Percentiles rank a stretch among this genome's conserved stretches.
phyloP scores from a whole-genome alignment of 352 stramenopile species.

The Peronospora tabacina region DNA sequence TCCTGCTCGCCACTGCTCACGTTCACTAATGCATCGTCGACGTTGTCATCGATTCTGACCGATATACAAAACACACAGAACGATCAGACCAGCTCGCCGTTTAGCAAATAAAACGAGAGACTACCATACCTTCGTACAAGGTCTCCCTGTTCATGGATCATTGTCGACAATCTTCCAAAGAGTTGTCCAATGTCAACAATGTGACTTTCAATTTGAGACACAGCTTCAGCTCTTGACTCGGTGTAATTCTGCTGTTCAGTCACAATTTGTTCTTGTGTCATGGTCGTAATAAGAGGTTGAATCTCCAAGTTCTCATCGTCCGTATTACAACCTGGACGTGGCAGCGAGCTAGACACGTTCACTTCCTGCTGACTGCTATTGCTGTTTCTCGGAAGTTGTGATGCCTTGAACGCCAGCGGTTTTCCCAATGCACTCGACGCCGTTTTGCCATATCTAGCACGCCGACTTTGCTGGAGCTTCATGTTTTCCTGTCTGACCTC shows the following conservation, averaged over 20 bases:
- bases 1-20: constrained; percentile 72
- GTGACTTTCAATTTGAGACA: constrained; percentile 82
- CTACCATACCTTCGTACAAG: constrained; percentile 70
- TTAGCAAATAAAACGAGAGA: neutral
- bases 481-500: constrained; percentile 84
- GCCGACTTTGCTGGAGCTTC: constrained; percentile 77
- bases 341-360: constrained; percentile 45
- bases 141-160: constrained; percentile 80
- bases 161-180: constrained; percentile 67
- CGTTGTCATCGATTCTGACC: constrained; percentile 76
- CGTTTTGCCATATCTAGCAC: constrained; percentile 68
- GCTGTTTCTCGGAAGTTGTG: constrained; percentile 26
- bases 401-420: constrained; percentile 58
- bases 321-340: constrained; percentile 35
- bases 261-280: constrained; percentile 69
- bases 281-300: constrained; percentile 62
- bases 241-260: constrained; percentile 74
- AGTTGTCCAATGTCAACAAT: constrained; percentile 83
- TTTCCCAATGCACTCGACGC: constrained; percentile 64
- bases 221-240: constrained; percentile 59
- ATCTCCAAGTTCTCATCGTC: constrained; percentile 42
- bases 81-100: neutral
- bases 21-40: constrained; percentile 71
- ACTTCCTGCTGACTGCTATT: constrained; percentile 28
- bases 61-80: constrained; percentile 13